Conservation (phyloP, 306 rosid species). For the Sicyos edulis region DNA sequence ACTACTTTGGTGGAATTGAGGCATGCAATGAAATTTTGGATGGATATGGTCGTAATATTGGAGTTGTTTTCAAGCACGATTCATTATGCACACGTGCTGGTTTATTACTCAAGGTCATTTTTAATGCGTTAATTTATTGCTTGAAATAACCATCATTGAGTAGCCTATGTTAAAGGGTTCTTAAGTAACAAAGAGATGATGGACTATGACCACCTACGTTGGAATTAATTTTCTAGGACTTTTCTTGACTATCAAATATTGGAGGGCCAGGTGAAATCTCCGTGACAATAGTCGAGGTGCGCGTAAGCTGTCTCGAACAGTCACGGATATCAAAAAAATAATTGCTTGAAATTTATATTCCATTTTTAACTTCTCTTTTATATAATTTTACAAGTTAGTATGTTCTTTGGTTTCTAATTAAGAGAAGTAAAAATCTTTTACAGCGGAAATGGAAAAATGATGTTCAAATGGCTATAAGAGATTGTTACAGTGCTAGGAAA, state of each 20-base stretch:
- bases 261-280: no score
- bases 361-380: not conserved
- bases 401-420: slow-evolving; percentile 2
- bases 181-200: no score
- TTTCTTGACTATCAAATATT: no score
- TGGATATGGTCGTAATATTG: slow-evolving; percentile 47
- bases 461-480: slow-evolving; percentile 84
- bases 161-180: no score
- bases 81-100: slow-evolving; percentile 75
- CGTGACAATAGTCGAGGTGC: no score
- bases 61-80: slow-evolving; percentile 45
- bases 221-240: no score
- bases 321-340: no score
- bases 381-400: not conserved
- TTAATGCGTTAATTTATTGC: slow-evolving; percentile 23
- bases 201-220: no score
- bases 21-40: slow-evolving; percentile 86
- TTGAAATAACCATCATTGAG: not conserved
- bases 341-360: not conserved
- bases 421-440: slow-evolving; percentile 22
- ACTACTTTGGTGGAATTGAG: slow-evolving; percentile 65
- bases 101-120: slow-evolving; percentile 64
- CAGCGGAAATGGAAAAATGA: slow-evolving; percentile 99
- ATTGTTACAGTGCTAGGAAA: slow-evolving; percentile 70
- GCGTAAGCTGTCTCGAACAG: no score